Evolutionary conservation across 1,284 basidiomycete species (phyloP).

Genomic region (Pseudozyma thailandica): DNA sequence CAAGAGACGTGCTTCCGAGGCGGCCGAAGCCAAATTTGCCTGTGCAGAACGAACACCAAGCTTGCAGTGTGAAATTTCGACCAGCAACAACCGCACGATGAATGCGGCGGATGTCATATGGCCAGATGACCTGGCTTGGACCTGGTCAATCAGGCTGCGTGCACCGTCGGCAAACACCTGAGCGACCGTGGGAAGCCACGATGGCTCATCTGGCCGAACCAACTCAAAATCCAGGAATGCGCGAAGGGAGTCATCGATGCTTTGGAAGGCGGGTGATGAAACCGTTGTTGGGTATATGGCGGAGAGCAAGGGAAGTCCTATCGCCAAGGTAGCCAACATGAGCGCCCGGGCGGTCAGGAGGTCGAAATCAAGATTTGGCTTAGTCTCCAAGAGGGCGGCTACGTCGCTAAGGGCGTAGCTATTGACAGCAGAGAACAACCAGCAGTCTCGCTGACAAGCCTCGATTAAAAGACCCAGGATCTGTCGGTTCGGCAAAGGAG

Average conservation of each 20-base stretch:
- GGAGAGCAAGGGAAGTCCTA: slow-evolving; percentile 15
- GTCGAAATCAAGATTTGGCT: slow-evolving; percentile 7
- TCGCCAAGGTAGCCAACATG: slow-evolving; percentile 18
- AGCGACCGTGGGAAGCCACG: slow-evolving; percentile 7
- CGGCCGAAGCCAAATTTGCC: slow-evolving; percentile 12
- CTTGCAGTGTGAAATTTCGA: slow-evolving; percentile 11
- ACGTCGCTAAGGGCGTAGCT: slow-evolving; percentile 18
- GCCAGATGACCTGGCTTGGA: slow-evolving; percentile 2
- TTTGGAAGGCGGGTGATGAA: slow-evolving; percentile 6
- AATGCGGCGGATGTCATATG: slow-evolving; percentile 12
- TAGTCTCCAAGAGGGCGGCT: slow-evolving; percentile 5
- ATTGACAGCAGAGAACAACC: slow-evolving; percentile 30
- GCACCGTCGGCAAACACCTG: slow-evolving; percentile 21
- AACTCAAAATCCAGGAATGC: background rate
- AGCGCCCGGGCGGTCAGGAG: slow-evolving; percentile 9
- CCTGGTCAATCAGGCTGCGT: slow-evolving; percentile 10
- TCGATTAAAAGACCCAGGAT: slow-evolving; percentile 15
- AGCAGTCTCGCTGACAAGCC: slow-evolving; percentile 7
- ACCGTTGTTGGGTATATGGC: slow-evolving; percentile 1
- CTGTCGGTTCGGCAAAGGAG: slow-evolving; percentile 14
- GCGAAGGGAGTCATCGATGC: slow-evolving; percentile 14
- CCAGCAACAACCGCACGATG: slow-evolving; percentile 15
- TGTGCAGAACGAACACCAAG: slow-evolving; percentile 4
- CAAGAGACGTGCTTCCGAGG: slow-evolving; percentile 19
- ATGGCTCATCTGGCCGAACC: background rate